Evolutionary conservation across 164 flowering plant species (phyloP), one percentile per base, ranked within the genome.

Genomic region (Berberis thunbergii): DNA sequence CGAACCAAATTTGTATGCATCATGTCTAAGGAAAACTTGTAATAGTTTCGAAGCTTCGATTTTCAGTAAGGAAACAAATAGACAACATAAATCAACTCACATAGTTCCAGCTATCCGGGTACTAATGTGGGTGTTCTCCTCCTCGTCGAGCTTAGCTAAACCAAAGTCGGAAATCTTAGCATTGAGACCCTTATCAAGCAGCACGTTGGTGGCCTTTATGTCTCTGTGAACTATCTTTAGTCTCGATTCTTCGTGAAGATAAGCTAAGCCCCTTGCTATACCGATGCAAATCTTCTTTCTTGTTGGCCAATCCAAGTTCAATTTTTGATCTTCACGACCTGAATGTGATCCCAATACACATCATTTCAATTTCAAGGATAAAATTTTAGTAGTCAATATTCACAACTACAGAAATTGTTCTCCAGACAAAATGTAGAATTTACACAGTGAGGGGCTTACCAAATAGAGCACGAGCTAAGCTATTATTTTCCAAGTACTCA

Each of bases 191-290:
- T 75, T 76, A 66, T 85, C 93, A 68, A 86, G 86, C 45, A 86
- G 77, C 66, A 86, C 84, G 69, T 86, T 86, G 0, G 92, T 81
- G 1, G 86, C 87, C 69, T 86, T 88, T 54, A 86, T 86, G 69
- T 88, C 95, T 59, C 95, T 76, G 62, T 88, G 95, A 13, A 88
- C 91, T 60, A 88, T 88, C 64, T 86, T 88, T 70, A 88, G 56
- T 65, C 83, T 77, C 42, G 95, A 88, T 71, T 86, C 95, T 59
- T 88, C 95, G 50, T 88, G 95, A 10, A 88, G 86, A 73, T 80
- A 86, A 41, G 85, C 84, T 60, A 87, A 76, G 7, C 95, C 95
- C 68, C 71, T 84, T 45, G 91, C 95, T 64, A 87, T 78, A 2
- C 80, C 91, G 52, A 81, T 12, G 60, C 87, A 80, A 40, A 87